Evolutionary conservation across 2,329 filamentous ascomycete species (phyloP), one percentile per base, ranked within the genome.

Genomic region (Davidsoniella australis): DNA sequence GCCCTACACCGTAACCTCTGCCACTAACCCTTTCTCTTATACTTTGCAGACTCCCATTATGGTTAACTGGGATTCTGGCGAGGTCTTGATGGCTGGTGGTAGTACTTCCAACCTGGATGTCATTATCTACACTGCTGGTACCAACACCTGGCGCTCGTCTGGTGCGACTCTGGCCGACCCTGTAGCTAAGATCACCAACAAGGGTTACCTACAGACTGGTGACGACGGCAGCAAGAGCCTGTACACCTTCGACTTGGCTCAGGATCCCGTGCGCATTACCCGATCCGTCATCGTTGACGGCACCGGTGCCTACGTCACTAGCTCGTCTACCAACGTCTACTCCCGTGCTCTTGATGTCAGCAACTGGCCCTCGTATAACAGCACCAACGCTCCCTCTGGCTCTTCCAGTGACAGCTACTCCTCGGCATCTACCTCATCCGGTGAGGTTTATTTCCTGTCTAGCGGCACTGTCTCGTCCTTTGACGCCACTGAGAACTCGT

Each of bases 291-390:
- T 94, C 12, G 63, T 82, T 44, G 73, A 76, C 54, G 70, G 71
- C 9, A 68, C 70, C 39, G 83, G 82, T 14, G 69, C 59, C 54
- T 71, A 62, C 41, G 73, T 69, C 59, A 65, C 57, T 45, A 68
- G 66, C 47, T 66, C 73, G 5, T 60, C 62, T 10, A 65, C 72
- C 7, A 42, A 54, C 1, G 59, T 72, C n/a, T 55, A 33, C 58
- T 44, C 54, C 47, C 64, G 73, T 54, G 41, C 70, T 14, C 62
- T 84, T 26, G 78, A 76, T 1, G 60, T 79, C 23, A 66, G 65
- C 18, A 68, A 78, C 57, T 93, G 85, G 77, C 87, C 88, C 2
- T 59, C 69, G 2, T 95, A 95, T 63, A 88, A 95, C 63, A 71
- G 67, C 47, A 82, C 79, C 1, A 64, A 80, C 40, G 88, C 83